These are phyloP conservation scores for Gnaphalium uliginosum DNA, from an alignment of 129 eudicot species.

Conservation along the genomic window DNA sequence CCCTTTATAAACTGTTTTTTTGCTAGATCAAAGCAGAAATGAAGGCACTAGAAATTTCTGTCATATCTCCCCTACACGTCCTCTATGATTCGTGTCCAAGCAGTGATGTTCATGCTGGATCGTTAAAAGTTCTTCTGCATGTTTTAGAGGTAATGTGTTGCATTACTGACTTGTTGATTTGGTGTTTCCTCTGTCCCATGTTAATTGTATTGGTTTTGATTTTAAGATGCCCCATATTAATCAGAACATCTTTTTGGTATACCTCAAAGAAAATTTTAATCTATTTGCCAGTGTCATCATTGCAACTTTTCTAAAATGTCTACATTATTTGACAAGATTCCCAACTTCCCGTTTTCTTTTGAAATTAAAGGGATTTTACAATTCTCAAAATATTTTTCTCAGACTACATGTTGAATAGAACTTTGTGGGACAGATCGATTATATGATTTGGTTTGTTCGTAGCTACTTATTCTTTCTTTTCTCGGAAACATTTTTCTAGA, in stretches of 20 bases:
- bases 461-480: slow-evolving; percentile 17
- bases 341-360: neutral
- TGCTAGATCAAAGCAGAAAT: slow-evolving; percentile 51
- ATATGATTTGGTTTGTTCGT: slow-evolving; percentile 18
- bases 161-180: slow-evolving; percentile 17
- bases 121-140: slow-evolving; percentile 89
- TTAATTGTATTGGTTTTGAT: slow-evolving; percentile 5
- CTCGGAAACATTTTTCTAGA: slow-evolving; percentile 43
- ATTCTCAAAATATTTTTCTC: neutral
- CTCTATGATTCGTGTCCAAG: slow-evolving; percentile 68
- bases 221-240: neutral
- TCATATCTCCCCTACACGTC: slow-evolving; percentile 73
- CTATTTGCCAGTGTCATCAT: slow-evolving; percentile 1
- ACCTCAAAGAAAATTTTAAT: neutral
- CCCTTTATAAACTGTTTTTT: slow-evolving; percentile 5
- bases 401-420: slow-evolving; percentile 8
- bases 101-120: slow-evolving; percentile 79
- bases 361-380: slow-evolving; percentile 1
- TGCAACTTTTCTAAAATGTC: neutral
- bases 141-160: slow-evolving; percentile 72
- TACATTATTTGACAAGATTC: slow-evolving; percentile 9
- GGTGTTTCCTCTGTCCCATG: slow-evolving; percentile 14
- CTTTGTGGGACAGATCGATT: slow-evolving; percentile 12
- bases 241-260: neutral
- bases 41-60: slow-evolving; percentile 83